phyloP scores from a whole-genome alignment of 164 flowering plant species.

The Amborella trichopoda region DNA sequence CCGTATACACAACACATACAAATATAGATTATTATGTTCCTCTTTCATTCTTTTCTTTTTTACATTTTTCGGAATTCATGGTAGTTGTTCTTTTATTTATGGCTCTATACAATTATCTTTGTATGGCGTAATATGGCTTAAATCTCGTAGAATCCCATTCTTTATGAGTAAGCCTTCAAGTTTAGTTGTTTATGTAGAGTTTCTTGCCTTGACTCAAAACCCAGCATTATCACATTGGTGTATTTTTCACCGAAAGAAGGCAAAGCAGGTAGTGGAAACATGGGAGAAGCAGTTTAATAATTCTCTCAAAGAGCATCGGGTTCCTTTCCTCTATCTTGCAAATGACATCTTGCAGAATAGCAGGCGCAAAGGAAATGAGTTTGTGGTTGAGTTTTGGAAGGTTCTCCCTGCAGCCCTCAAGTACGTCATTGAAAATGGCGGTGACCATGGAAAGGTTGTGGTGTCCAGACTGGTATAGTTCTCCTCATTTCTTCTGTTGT shows the following conservation, averaged over 20 bases:
- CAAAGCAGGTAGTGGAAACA: constrained; percentile 74
- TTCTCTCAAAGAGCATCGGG: constrained; percentile 47
- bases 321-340: constrained; percentile 86
- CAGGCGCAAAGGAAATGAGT: constrained; percentile 90
- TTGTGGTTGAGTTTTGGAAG: constrained; percentile 85
- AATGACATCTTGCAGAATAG: constrained; percentile 97
- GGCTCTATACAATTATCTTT: not conserved
- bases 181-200: no score
- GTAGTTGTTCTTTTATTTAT: not conserved
- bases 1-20: no score
- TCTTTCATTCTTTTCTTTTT: not conserved
- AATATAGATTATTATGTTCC: not conserved
- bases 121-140: not conserved
- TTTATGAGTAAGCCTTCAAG: not conserved
- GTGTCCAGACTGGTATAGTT: constrained; percentile 74
- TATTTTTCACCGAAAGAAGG: constrained; percentile 80
- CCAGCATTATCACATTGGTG: constrained; percentile 96
- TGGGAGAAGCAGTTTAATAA: constrained; percentile 83
- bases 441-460: constrained; percentile 64
- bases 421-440: constrained; percentile 51
- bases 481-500: not conserved
- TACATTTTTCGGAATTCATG: not conserved
- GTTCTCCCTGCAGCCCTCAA: constrained; percentile 89
- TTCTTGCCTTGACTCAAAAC: constrained; percentile 26
- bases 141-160: not conserved